A percentile compares a stretch with the other conserved stretches of the same genome.
These are phyloP conservation scores for Fusarium drepaniforme DNA, from an alignment of 2,329 filamentous ascomycete species.

Conservation along the genomic window DNA sequence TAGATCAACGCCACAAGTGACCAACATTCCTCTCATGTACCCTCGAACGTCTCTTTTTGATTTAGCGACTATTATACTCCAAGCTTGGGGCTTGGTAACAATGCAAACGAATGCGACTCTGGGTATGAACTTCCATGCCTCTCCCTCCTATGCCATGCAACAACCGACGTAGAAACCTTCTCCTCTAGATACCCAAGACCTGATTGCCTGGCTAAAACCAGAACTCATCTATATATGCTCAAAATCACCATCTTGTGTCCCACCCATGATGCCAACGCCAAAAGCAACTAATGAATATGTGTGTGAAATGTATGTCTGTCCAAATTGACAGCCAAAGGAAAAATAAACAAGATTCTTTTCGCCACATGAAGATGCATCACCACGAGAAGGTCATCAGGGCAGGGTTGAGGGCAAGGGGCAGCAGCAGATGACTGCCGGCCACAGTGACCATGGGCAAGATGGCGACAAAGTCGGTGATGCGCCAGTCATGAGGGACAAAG, in stretches of 20 bases:
- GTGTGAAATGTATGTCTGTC: not conserved
- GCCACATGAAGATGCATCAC: slow-evolving; percentile 51
- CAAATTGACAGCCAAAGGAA: slow-evolving; percentile 8
- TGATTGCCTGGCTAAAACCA: not conserved
- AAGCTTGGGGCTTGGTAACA: not conserved
- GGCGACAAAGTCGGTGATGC: slow-evolving; percentile 78
- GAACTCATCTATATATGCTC: not conserved
- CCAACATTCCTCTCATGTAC: not conserved
- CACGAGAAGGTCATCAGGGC: slow-evolving; percentile 84
- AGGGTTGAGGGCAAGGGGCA: slow-evolving; percentile 82
- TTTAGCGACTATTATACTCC: slow-evolving; percentile 2
- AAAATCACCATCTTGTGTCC: not conserved
- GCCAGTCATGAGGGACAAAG: slow-evolving; percentile 75
- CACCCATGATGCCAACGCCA: not conserved
- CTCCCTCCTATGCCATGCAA: not conserved
- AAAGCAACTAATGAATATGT: not conserved
- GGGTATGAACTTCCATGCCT: slow-evolving; percentile 25
- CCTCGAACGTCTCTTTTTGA: not conserved
- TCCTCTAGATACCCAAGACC: not conserved
- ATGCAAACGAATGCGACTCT: slow-evolving; percentile 15
- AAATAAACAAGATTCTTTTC: slow-evolving; percentile 12
- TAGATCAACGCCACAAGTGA: not conserved
- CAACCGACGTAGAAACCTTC: not conserved
- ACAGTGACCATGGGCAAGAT: slow-evolving; percentile 82
- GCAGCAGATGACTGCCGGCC: slow-evolving; percentile 74